A percentile compares a stretch with the other conserved stretches of the same genome.
phyloP scores from a whole-genome alignment of 1,139 yeast species.

The Yamadazyma dendronema region DNA sequence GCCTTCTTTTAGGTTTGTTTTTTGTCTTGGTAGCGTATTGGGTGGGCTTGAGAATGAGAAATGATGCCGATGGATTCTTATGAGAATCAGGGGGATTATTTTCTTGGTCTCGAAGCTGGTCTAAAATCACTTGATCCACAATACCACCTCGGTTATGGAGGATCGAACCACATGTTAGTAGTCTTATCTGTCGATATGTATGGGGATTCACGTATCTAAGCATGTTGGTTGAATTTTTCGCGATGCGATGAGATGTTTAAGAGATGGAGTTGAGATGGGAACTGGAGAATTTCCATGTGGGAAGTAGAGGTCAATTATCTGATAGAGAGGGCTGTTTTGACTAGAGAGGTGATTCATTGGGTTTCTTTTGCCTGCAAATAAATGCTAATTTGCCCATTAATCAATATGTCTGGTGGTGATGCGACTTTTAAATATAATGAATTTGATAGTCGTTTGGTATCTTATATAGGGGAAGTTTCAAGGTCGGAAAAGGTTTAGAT shows the following conservation, averaged over 20 bases:
- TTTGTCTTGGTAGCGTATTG: neutral
- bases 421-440: no score
- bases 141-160: conserved; percentile 5
- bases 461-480: no score
- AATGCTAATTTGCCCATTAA: no score
- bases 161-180: conserved; percentile 1
- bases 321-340: no score
- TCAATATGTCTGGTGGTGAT: no score
- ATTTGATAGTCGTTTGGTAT: no score
- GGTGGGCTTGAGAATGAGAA: conserved; percentile 6
- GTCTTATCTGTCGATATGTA: conserved; percentile 1
- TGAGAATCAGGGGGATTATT: conserved; percentile 4
- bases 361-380: no score
- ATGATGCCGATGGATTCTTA: conserved; percentile 6
- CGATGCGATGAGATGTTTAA: neutral
- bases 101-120: conserved; percentile 16
- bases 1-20: neutral
- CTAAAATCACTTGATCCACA: conserved; percentile 15
- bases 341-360: no score
- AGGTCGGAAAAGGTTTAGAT: no score
- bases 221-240: neutral
- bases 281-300: no score
- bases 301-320: no score
- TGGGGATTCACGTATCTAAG: neutral
- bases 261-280: neutral